These are phyloP conservation scores for Houttuynia cordata DNA, from an alignment of 164 flowering plant genomes.

Conservation along the genomic window DNA sequence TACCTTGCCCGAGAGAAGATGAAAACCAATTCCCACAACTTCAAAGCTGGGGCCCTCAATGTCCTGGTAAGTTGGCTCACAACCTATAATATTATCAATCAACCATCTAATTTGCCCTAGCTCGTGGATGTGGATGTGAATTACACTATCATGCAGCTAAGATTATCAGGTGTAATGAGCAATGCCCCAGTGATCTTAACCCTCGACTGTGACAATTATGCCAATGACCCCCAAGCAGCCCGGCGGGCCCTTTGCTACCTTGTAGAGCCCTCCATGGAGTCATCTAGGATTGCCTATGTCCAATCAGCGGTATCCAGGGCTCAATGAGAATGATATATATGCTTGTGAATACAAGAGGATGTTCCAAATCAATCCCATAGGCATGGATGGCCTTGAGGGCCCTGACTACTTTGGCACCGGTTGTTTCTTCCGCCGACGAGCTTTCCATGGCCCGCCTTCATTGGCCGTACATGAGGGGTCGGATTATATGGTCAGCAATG, in stretches of 20 bases:
- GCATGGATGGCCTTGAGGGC: constrained; percentile 49
- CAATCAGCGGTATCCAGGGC: constrained; percentile 43
- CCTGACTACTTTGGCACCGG: constrained; percentile 50
- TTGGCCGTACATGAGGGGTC: too few species aligned
- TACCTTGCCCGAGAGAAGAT: constrained; percentile 67
- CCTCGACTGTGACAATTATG: constrained; percentile 50
- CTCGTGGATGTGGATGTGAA: neutral
- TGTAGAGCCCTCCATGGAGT: constrained; percentile 15
- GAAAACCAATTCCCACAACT: constrained; percentile 35
- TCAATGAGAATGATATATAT: constrained; percentile 37
- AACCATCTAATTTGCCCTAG: neutral
- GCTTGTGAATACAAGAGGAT: constrained; percentile 19
- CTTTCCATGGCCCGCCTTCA: constrained; percentile 39
- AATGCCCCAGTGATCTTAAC: constrained; percentile 49
- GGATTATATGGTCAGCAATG: neutral
- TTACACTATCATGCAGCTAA: neutral
- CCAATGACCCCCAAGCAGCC: constrained; percentile 45
- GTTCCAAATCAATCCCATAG: constrained; percentile 28
- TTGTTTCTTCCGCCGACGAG: constrained; percentile 39
- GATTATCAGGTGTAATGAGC: constrained; percentile 39
- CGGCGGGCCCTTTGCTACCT: constrained; percentile 39
- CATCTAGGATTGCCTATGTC: constrained; percentile 25
- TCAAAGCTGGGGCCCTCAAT: constrained; percentile 92
- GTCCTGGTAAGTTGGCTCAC: constrained; percentile 33
- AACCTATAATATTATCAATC: too few species aligned